Base-by-base conservation (phyloP, 129 eudicot genomes). In the Calendula officinalis region DNA sequence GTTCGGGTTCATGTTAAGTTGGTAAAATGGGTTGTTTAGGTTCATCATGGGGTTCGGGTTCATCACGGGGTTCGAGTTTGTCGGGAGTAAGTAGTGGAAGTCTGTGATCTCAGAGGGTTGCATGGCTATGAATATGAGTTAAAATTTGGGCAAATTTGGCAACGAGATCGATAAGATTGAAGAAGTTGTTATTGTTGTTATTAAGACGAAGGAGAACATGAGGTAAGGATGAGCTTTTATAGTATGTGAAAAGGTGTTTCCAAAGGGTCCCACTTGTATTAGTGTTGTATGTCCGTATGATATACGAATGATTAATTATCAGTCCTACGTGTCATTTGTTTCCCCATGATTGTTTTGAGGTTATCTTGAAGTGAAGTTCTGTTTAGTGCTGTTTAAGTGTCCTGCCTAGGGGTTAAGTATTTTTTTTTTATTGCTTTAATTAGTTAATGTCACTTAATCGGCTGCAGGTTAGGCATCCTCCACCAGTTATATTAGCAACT, bases 41-140 rank as follows among this genome's bases (percentile, higher is more conserved):
- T 45, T 77, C 77, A 85, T 77, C 77, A 85, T 47, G 5, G 88
- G 75, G 74, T 53, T 64, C 43, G 80, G 82, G 51, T 64, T 27
- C 5, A 86, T 77, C 75, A 55, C 62, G 34, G 80, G 81, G 49
- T 65, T 72, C 69, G 79, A 85, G 75, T 72, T 72, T 30, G 88
- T 54, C 55, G 96, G 81, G 60, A 81, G 70, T 44, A 82, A 70
- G 64, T 78, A 87, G 64, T 78, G 86, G 67, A 87, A 69, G 16
- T 82, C 85, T 32, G 81, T 60, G 11, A 67, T 41, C 60, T 91
- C 95, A 64, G 59, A 75, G 44, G 91, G 75, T 77, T 91, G 96
- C 98, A 91, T 91, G 85, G 74, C 64, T 75, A 45, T 51, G 62
- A 38, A 14, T 45, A 35, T 39, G 69, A 52, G 30, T 37, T 39